Base-by-base conservation (phyloP, 2,329 filamentous ascomycete genomes). In the Dothistroma septosporum region DNA sequence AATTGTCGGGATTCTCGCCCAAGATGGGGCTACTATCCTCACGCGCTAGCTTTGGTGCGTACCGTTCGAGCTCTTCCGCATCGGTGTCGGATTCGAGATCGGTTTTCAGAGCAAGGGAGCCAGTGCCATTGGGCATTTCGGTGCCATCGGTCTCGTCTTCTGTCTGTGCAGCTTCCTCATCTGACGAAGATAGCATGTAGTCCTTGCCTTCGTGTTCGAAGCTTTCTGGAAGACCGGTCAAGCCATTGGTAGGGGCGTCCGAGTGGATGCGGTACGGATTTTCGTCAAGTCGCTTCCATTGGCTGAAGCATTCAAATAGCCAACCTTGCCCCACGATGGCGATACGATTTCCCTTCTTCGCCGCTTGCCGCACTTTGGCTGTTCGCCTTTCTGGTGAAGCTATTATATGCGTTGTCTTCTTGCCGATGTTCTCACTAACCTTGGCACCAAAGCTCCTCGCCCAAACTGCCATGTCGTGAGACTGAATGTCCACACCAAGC, bases 291-390 rank as follows among this genome's bases (percentile, higher is more conserved):
- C 85, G 87, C 64, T 84, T 81, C 94, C 94, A 99, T 73, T 89
- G 88, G 28, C 86, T 88, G 64, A 97, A 85, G 58, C 88, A 95
- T 67, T 92, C 89, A 33, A 87, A 83, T 32, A 99, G 85, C 94
- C 94, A 99, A 69, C 91, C 86, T 57, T 92, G 89, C 68, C 88
- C 92, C 53, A 99, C 94, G 61, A 99, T 96, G 73, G 92, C 92
- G 75, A 97, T 90, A 55, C 72, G 65, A 16, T 86, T 85, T 0
- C 88, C 81, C 58, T 91, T 89, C 64, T 87, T 86, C 14, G 90
- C 87, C 0, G 94, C 94, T 74, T 92, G 88, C 53, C 90, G 88
- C 48, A 97, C 91, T 76, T 99, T 99, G 57, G 91, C 88, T 0
- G 94, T 97, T 22, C 92, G 87, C 24, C 88, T 82, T 16, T 84